Base-by-base conservation (phyloP, 2,329 filamentous ascomycete species). In the Byssochlamys sp. region DNA sequence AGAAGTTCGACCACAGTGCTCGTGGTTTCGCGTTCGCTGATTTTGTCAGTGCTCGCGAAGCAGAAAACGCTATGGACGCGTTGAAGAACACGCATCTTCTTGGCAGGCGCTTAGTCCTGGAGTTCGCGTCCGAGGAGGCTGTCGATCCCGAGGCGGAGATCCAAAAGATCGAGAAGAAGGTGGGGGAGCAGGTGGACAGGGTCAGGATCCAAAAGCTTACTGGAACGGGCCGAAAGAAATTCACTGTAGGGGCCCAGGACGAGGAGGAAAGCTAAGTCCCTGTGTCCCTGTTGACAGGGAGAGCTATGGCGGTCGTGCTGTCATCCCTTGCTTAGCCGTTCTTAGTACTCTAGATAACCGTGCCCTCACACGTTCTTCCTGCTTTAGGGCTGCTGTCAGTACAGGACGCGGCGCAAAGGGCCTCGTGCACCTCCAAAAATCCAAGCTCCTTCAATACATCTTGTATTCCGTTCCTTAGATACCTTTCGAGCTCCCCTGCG, bases 11-110 rank as follows among this genome's bases (percentile, higher is more conserved):
- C 77, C 85, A 86, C 65, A 85, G 85, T 55, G 86, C 91, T 67
- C 88, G 92, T 74, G 94, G 94, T 58, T 99, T 96, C 75, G 94
- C 91, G 56, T 99, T 99, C 80, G 92, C 91, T 52, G 91, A 97
- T 70, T 99, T 97, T 75, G 86, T 91, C 62, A 96, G 90, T 62
- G 83, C 90, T 62, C 87, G 89, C 64, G 94, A 99, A 78, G 94
- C 94, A 55, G 81, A 85, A 67, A 95, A 91, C 75, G 94, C 94
- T 55, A 87, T 97, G 80, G 89, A 91, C 66, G 89, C 94, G 56
- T 81, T 99, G 65, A 87, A 86, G 71, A 90, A 95, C 73, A 97
- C 94, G 51, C 94, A 99, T 82, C 79, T 99, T 68, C 81, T 97
- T 57, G 94, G 94, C 57, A 85, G 94, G 60, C 86, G 88, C 68